phyloP scores from a whole-genome alignment of 2,329 filamentous ascomycete genomes.

The Aspergillus ochraceoroseus region DNA sequence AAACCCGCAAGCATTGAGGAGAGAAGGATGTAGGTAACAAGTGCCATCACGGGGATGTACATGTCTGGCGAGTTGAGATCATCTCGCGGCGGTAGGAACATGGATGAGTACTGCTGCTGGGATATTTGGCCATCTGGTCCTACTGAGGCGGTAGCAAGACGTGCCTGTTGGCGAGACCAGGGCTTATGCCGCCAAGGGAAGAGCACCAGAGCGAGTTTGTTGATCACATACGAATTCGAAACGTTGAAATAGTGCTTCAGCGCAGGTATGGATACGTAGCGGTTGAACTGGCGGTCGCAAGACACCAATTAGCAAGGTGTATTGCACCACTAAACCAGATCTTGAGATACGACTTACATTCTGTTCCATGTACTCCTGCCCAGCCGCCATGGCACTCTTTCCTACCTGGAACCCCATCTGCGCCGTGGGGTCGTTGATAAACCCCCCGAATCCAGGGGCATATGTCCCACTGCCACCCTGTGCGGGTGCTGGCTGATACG shows the following conservation, averaged over 20 bases:
- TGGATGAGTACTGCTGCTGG: constrained; percentile 49
- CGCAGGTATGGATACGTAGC: constrained; percentile 85
- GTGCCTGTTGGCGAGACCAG: constrained; percentile 84
- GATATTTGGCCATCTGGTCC: constrained; percentile 59
- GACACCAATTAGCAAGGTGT: not conserved
- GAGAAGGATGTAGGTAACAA: constrained; percentile 94
- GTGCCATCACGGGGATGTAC: constrained; percentile 98
- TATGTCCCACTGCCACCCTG: constrained; percentile 41
- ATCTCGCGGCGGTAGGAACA: constrained; percentile 84
- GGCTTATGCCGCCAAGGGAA: constrained; percentile 98
- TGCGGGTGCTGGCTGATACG: constrained; percentile 45
- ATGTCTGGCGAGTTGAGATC: constrained; percentile 98
- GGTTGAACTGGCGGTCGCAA: constrained; percentile 55
- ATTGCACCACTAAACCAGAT: not conserved
- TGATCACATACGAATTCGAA: constrained; percentile 91
- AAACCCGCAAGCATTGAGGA: constrained; percentile 87
- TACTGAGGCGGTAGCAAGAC: constrained; percentile 40
- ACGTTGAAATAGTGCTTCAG: constrained; percentile 99
- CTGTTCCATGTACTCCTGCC: constrained; percentile 90
- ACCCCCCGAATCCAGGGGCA: constrained; percentile 69
- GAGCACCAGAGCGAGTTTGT: constrained; percentile 86
- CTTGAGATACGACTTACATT: constrained; percentile 57
- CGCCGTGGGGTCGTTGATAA: constrained; percentile 92
- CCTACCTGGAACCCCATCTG: constrained; percentile 94
- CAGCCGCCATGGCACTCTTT: constrained; percentile 83